Base-by-base conservation (phyloP, 164 flowering plant species). In the Aristolochia californica region DNA sequence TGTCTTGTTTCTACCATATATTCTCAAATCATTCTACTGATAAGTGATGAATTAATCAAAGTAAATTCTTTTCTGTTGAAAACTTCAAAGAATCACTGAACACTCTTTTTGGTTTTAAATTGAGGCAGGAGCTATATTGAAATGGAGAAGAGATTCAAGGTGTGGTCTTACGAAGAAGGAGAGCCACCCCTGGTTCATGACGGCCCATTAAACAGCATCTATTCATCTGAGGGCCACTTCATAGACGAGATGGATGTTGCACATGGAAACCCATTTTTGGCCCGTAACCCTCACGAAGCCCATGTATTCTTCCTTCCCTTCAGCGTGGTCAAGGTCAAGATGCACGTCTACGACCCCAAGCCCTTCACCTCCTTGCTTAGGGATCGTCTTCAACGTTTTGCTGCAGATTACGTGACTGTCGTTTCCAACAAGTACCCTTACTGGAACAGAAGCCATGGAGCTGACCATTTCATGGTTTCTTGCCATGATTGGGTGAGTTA, bases 381-480 rank as follows among this genome's bases (percentile, higher is more conserved):
- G 16, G 58, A 56, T 16, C 45, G 45, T 2, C 63, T 61, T 21
- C 56, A 40, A 20, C 56, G 63, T 14, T 40, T 49, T 5, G 56
- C 40, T 18, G n/a, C 57, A 10, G 63, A 61, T 30, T 61, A 61
- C 22, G 47, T 52, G 14, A 34, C 24, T 34, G 48, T 61, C 27
- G 27, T 61, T 16, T 61, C 63, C 34, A 7, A n/a, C 34, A 61
- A 40, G 57, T 43, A 61, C 25, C 57, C 63, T 2, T 61, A 34
- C 40, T 61, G 63, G 63, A 61, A 61, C 28, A 51, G 55, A 16
- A 61, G 56, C 57, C 30, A 23, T 18, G 63, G 63, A 10, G 63
- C 57, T 14, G 63, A 61, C 48, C 63, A 61, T 43, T 61, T 61
- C 56, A n/a, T 61, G 56, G 55, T 61, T n/a, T 61, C 63, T 52